These are phyloP conservation scores for Salix koriyanagi DNA, from an alignment of 345 rosid species.

Conservation along the genomic window DNA sequence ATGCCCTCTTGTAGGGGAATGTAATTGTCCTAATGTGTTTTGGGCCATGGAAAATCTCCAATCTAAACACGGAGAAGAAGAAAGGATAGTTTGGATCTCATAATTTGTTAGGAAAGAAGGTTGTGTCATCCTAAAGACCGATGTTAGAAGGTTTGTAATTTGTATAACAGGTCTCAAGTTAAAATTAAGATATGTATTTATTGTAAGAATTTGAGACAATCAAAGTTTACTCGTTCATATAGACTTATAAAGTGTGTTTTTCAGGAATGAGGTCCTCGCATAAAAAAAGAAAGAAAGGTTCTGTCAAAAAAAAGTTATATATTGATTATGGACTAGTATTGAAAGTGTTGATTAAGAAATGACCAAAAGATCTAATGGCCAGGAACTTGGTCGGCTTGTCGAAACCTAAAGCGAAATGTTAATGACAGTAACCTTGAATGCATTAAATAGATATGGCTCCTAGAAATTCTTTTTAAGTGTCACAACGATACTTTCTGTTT, in stretches of 20 bases:
- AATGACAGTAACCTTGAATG: neutral
- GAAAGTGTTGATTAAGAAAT: neutral
- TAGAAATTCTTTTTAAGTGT: neutral
- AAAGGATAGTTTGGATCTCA: neutral
- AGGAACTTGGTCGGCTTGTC: neutral
- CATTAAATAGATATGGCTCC: neutral
- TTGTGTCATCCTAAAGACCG: neutral
- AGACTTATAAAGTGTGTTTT: no score
- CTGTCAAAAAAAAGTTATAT: no score
- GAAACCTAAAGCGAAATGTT: neutral
- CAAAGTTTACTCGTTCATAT: rapidly evolving
- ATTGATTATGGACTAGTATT: neutral
- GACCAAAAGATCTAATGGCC: neutral
- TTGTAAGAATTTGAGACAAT: no score
- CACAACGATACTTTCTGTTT: neutral
- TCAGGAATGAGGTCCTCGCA: no score
- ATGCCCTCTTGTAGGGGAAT: neutral
- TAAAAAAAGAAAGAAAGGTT: no score
- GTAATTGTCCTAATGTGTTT: neutral
- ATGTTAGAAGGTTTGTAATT: rapidly evolving
- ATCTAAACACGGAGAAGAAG: neutral
- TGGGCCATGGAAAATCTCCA: neutral
- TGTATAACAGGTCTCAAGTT: rapidly evolving
- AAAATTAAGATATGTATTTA: no score
- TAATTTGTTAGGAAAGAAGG: neutral